These are phyloP conservation scores for Bonia amplexicaulis DNA, from an alignment of 176 grass and related monocot genomes.

Conservation along the genomic window DNA sequence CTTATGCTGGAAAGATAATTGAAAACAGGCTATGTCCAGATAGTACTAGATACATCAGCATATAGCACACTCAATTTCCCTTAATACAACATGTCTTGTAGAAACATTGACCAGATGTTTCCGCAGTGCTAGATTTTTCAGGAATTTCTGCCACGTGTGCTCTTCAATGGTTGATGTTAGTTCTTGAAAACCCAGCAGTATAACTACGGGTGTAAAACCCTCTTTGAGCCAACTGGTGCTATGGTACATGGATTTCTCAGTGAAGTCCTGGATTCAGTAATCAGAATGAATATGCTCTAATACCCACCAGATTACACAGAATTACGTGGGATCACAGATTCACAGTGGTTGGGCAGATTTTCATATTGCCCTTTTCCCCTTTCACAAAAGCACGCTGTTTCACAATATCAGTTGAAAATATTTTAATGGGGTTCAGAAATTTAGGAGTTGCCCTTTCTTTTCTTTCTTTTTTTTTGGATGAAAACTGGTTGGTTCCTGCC, in stretches of 20 bases:
- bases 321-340: neutral
- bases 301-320: neutral
- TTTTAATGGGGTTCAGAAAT: neutral
- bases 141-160: neutral
- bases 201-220: neutral
- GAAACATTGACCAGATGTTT: neutral
- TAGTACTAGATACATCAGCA: neutral
- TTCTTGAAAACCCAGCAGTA: neutral
- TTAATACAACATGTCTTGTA: neutral
- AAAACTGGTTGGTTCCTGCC: neutral
- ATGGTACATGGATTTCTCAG: neutral
- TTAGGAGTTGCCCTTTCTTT: neutral
- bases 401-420: neutral
- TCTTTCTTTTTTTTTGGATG: neutral
- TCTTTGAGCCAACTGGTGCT: neutral
- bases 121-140: neutral
- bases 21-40: neutral
- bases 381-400: neutral
- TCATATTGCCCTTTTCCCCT: neutral
- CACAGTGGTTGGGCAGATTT: neutral
- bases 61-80: neutral
- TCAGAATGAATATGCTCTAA: neutral
- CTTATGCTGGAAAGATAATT: neutral
- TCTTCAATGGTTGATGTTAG: neutral
- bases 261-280: neutral